These are phyloP conservation scores for Plasmodium fragile DNA, from an alignment of 169 alveolate species.

Conservation along the genomic window DNA sequence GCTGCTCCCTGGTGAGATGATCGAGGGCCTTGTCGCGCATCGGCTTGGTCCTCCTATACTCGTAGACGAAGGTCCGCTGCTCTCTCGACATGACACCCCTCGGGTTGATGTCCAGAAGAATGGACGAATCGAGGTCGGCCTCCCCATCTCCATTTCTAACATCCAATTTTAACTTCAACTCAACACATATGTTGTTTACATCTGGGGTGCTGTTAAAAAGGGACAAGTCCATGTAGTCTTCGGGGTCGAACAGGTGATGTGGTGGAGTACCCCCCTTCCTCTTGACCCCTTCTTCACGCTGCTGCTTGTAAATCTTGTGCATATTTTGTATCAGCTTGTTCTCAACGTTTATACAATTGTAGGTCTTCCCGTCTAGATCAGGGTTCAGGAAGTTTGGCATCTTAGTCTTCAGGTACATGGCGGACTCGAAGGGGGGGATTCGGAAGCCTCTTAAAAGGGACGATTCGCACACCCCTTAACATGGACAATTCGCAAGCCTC, in stretches of 20 bases:
- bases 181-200: slow-evolving; percentile 15
- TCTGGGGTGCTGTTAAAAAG: slow-evolving; percentile 13
- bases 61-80: slow-evolving; percentile 12
- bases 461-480: too few species aligned
- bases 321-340: slow-evolving; percentile 21
- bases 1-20: slow-evolving; percentile 14
- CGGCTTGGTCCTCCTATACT: slow-evolving; percentile 22
- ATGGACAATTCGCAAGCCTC: too few species aligned
- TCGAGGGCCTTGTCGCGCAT: slow-evolving; percentile 5
- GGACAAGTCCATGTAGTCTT: neutral
- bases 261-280: neutral
- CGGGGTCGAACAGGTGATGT: neutral
- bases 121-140: neutral
- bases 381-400: neutral
- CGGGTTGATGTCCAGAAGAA: slow-evolving; percentile 46
- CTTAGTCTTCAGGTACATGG: slow-evolving; percentile 32
- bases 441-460: too few species aligned
- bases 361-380: neutral
- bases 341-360: neutral
- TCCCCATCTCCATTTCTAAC: slow-evolving; percentile 20
- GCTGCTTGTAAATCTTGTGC: slow-evolving; percentile 14
- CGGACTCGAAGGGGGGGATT: neutral
- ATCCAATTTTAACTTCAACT: slow-evolving; percentile 29
- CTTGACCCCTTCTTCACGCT: neutral
- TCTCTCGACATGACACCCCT: slow-evolving; percentile 63